Evolutionary conservation across 1,139 yeast species (phyloP), one percentile per base, ranked within the genome.

Genomic region (Pichia sp.): DNA sequence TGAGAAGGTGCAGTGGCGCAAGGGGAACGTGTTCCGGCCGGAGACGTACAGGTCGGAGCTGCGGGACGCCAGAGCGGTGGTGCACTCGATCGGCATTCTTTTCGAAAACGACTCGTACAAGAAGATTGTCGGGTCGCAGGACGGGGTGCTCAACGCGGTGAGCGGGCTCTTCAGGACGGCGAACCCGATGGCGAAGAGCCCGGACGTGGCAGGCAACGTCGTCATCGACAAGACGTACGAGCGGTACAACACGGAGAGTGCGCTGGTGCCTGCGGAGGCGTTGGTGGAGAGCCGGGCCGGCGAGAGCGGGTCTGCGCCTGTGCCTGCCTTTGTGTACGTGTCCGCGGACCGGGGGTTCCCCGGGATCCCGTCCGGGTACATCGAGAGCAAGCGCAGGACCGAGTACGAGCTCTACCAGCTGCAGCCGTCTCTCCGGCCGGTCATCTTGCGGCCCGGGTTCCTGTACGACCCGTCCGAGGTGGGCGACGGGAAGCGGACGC

Each of bases 71-170:
- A 75, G 77, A 50, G 83, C 87, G 0, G 93, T 90, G 1, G 92
- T 90, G n/a, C 96, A 90, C 67, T 79, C 93, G 0, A 75, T 90
- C 57, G 97, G 97, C 0, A 75, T 87, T 16, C 70, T 90, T 11
- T 73, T 89, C 50, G 93, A 87, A 62, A 79, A 85, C 60, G 80
- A 74, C 54, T 71, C 78, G 40, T 90, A 90, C 69, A 90, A 90
- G 68, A 71, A 75, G 51, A 62, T 75, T 13, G 71, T 81, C 59
- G 79, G 79, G 53, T 72, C 81, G 34, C 75, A 74, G 54, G 69
- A 66, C 16, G 69, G 69, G 7, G n/a, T 62, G 3, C 44, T 65
- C 3, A 57, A 54, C 15, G 62, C 62, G 32, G 61, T 66, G 31
- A 56, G 58, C 47, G 55, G 62, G 13, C 57, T 64, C 13, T 67